Base-by-base conservation (phyloP, 2,329 filamentous ascomycete species). In the Magnaporthales sp. region DNA sequence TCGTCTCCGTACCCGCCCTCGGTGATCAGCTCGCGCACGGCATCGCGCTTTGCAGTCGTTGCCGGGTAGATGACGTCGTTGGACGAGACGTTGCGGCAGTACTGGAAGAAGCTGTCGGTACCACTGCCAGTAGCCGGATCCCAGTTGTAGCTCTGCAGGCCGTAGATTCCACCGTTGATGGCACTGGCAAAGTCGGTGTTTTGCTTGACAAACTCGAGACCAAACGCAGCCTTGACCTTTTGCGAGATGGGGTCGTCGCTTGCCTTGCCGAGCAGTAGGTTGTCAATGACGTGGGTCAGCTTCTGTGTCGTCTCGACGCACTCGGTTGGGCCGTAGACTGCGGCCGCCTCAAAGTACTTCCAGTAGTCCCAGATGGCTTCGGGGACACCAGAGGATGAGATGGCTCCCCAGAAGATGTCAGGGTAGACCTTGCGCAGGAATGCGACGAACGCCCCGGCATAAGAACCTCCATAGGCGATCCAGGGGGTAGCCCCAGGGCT, bases 381-480 rank as follows among this genome's bases (percentile, higher is more conserved):
- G 0, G 90, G 91, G 0, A 95, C 91, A 0, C 90, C 92, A 0
- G 91, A 94, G 0, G 90, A 93, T 0, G 90, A 89, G 64, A 96
- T 94, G 4, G 89, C 86, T 8, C 86, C 92, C 83, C 86, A 94
- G 77, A 90, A 95, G 8, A 89, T 78, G 32, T 94, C 87, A 0
- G 92, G 92, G 74, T 96, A 96, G 19, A 89, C 74, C 67, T 90
- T 88, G 32, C 92, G 87, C 51, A 92, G 77, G 71, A 96, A 89
- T 0, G 92, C 91, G 10, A 88, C 90, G 70, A 93, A 90, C 0
- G 88, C 89, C 2, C 92, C 92, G 0, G 92, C 91, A 73, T 96
- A 96, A 0, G 90, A 93, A 0, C 92, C 92, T 1, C 92, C 92
- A 68, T 96, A 96, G 0, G 87, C 86, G 67, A 96, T 89, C 78